Base-by-base conservation (phyloP, 345 rosid species). In the Raphanus raphanistrum region DNA sequence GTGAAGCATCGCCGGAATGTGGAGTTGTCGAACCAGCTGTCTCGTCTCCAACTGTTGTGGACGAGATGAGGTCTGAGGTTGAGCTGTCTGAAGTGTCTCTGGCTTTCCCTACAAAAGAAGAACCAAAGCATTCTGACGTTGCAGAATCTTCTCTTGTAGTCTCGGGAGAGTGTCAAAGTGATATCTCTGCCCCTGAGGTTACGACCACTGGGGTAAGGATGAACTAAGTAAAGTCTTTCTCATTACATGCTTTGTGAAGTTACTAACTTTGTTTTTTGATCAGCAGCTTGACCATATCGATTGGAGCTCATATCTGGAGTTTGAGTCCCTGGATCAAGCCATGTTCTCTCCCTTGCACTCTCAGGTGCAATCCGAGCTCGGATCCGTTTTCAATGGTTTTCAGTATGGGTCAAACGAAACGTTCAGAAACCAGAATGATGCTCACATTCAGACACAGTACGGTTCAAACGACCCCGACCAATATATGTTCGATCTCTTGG, bases 321-420 rank as follows among this genome's bases (percentile, higher is more conserved):
- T 55, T 3, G 87, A 77, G 71, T 59, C 86, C 17, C 57, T 73
- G 17, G 80, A 85, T 69, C 65, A 68, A 70, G 72, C 70, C 8
- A 5, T 83, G 31, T 83, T 89, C 77, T 76, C 89, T 38, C 88
- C 88, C 27, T 71, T 85, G 76, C 86, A 84, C 59, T 41, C 76
- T 0, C 87, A 82, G 41, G 60, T 76, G 65, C 89, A 81, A 63
- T 55, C 73, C 16, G 87, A 82, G 81, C 15, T 76, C 0, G 86
- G 80, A 16, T 77, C 84, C 48, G 70, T 86, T 65, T 71, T 60
- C 74, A 21, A 8, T 63, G 72, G 54, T n/a, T 60, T 59, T 82
- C 70, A 80, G 38, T 27, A 84, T 64, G 32, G 52, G 41, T 50
- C 70, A 43, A 60, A 7, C 63, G 77, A 70, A 10, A 21, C 76